Evolutionary conservation across 768 basidiomycete species (phyloP).

Genomic region (Auricularia sp.): DNA sequence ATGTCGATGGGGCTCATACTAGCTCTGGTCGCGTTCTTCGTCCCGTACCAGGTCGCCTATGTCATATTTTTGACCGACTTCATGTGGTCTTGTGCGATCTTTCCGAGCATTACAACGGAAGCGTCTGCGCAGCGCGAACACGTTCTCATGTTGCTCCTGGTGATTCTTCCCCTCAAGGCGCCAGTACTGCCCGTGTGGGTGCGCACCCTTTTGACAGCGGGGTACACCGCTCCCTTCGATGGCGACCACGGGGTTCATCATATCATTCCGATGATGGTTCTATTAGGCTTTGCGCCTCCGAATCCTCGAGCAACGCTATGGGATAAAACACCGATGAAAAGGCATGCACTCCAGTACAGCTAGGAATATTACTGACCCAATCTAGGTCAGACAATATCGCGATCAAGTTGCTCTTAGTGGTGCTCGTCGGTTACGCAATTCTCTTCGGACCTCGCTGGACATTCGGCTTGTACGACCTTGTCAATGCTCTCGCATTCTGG

Average conservation of each 20-base stretch:
- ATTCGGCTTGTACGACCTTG: constrained; percentile 55
- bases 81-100: constrained; percentile 54
- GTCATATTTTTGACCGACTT: constrained; percentile 67
- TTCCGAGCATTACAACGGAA: constrained; percentile 16
- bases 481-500: constrained; percentile 37
- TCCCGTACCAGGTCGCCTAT: constrained; percentile 92
- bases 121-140: constrained; percentile 47
- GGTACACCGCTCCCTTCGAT: constrained; percentile 67
- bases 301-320: constrained; percentile 30
- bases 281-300: constrained; percentile 53
- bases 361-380: neutral
- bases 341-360: neutral
- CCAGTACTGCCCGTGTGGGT: constrained; percentile 85
- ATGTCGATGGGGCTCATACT: constrained; percentile 53
- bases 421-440: constrained; percentile 29
- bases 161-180: constrained; percentile 66
- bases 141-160: constrained; percentile 65
- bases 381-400: neutral
- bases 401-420: neutral
- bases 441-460: constrained; percentile 56
- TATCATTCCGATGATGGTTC: constrained; percentile 45
- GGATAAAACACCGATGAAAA: neutral
- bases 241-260: constrained; percentile 50
- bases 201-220: constrained; percentile 71
- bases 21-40: constrained; percentile 54